These are phyloP conservation scores for Polytolypa hystricis DNA, from an alignment of 2,329 filamentous ascomycete genomes.

Conservation along the genomic window DNA sequence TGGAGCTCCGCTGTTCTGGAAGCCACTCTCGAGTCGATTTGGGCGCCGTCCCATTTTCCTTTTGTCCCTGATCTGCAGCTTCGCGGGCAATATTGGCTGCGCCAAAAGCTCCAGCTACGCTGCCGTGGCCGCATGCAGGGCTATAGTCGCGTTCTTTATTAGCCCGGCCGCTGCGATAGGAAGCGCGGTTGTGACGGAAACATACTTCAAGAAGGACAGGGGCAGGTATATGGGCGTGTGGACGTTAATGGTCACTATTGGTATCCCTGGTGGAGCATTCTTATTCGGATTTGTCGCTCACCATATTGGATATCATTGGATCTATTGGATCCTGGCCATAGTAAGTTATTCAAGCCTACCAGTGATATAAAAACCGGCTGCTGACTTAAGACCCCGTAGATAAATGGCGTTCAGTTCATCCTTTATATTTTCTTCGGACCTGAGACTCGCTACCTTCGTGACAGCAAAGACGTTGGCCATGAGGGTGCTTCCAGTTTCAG, in stretches of 20 bases:
- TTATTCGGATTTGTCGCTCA: constrained; percentile 37
- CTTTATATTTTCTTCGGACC: constrained; percentile 45
- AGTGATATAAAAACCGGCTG: constrained; percentile 1
- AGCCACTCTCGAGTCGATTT: constrained; percentile 42
- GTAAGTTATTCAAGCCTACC: constrained; percentile 21
- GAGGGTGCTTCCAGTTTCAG: constrained; percentile 29
- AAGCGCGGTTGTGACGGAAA: constrained; percentile 47
- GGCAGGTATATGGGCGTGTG: constrained; percentile 48
- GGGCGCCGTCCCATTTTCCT: constrained; percentile 46
- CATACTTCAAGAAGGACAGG: constrained; percentile 46
- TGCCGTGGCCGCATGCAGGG: constrained; percentile 41
- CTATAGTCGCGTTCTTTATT: constrained; percentile 47
- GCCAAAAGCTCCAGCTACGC: constrained; percentile 39
- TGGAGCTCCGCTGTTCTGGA: constrained; percentile 45
- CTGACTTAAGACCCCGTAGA: constrained; percentile 23
- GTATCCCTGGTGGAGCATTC: constrained; percentile 31
- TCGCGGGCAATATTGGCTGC: constrained; percentile 44
- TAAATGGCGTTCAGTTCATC: constrained; percentile 46
- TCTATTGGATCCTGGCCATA: constrained; percentile 48
- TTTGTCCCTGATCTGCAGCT: constrained; percentile 37
- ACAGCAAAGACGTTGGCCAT: constrained; percentile 17
- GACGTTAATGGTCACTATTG: constrained; percentile 43
- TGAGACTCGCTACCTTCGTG: constrained; percentile 41
- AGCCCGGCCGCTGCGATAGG: constrained; percentile 44
- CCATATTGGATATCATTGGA: constrained; percentile 46